These are phyloP conservation scores for Arachis monticola DNA, from an alignment of 331 rosid genomes.

Conservation along the genomic window DNA sequence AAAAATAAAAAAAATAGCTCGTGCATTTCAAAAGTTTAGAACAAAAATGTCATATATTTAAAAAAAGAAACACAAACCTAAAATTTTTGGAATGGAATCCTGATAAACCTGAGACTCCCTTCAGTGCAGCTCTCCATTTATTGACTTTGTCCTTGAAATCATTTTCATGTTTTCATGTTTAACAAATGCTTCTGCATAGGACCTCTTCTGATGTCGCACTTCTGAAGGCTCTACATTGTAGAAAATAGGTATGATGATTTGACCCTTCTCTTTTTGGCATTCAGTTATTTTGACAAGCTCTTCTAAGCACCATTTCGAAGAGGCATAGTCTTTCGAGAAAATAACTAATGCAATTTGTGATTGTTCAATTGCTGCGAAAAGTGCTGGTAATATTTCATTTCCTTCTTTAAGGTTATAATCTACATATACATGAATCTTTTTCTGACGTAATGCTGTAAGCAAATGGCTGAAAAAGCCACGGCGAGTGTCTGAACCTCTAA, in stretches of 20 bases:
- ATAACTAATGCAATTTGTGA: neutral
- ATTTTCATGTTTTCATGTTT: neutral
- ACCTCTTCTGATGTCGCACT: neutral
- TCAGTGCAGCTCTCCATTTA: neutral
- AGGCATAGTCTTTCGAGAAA: neutral
- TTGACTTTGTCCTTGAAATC: neutral
- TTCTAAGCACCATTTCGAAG: neutral
- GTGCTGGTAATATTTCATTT: neutral
- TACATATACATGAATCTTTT: neutral
- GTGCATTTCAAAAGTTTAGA: neutral
- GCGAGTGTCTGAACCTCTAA: neutral
- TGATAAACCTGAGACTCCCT: neutral
- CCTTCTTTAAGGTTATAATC: neutral
- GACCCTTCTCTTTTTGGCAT: neutral
- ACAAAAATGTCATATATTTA: neutral
- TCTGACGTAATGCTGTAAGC: neutral
- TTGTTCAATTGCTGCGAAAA: neutral
- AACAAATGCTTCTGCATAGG: neutral
- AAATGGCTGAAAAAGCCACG: neutral
- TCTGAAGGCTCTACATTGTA: neutral
- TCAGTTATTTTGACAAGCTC: slow-evolving; percentile 1
- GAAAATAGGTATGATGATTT: neutral
- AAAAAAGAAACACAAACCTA: neutral
- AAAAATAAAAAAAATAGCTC: too few relatives aligned
- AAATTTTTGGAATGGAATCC: neutral